Evolutionary conservation across 768 basidiomycete species (phyloP).

Genomic region (Imleria badia): DNA sequence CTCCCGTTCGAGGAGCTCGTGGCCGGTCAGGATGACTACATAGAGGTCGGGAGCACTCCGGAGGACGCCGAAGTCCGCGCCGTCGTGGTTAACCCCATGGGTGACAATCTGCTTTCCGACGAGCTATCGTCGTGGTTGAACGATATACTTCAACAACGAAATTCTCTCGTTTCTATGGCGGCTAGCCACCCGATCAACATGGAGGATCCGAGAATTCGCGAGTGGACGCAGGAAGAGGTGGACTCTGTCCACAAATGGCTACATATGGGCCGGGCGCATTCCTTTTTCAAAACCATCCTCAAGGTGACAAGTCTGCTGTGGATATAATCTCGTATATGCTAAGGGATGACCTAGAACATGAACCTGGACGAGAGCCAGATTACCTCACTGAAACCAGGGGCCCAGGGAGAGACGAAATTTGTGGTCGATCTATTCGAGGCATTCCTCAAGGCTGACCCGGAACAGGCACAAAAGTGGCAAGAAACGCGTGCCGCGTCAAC

Average conservation of each 20-base stretch:
- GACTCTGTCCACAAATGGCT: constrained; percentile 38
- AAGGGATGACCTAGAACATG: constrained; percentile 16
- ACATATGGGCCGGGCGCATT: constrained; percentile 28
- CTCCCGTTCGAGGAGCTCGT: constrained; percentile 27
- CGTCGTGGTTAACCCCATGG: constrained; percentile 17
- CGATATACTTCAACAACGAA: constrained; percentile 25
- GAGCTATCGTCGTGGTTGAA: constrained; percentile 33
- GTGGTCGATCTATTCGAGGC: constrained; percentile 21
- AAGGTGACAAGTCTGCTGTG: constrained; percentile 19
- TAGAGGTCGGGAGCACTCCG: constrained; percentile 9
- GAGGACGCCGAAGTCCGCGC: constrained; percentile 20
- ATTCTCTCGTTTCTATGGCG: constrained; percentile 21
- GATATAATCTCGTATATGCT: neutral
- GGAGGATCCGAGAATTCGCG: constrained; percentile 40
- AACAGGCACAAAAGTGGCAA: constrained; percentile 21
- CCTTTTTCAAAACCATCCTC: constrained; percentile 27
- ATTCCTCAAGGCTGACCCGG: constrained; percentile 25
- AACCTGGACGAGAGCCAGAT: constrained; percentile 16
- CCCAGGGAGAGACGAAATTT: constrained; percentile 14
- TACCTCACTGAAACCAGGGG: constrained; percentile 6
- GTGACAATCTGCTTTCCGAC: constrained; percentile 34
- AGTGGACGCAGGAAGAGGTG: constrained; percentile 40
- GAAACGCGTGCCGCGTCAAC: constrained; percentile 21
- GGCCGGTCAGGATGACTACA: constrained; percentile 22
- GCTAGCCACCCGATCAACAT: constrained; percentile 25